Percentiles rank a stretch among this genome's conserved stretches.
Conservation (phyloP, 768 basidiomycete species). For the Boletales sp. region DNA sequence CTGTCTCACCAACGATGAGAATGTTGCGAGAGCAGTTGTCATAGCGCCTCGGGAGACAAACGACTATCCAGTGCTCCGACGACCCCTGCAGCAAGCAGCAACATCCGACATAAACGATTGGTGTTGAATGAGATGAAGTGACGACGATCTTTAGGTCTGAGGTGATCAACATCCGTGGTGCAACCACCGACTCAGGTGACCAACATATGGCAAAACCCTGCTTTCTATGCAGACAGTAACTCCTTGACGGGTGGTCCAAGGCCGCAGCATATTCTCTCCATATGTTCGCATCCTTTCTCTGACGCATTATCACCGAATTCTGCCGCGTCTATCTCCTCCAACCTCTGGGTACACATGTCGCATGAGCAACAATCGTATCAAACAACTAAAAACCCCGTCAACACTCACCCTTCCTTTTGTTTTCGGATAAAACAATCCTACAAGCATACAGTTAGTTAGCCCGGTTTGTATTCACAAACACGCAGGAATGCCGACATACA, state of each 20-base stretch:
- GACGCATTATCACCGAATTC: slow-evolving; percentile 28
- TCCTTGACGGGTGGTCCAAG: slow-evolving; percentile 27
- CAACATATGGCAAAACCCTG: too few relatives aligned
- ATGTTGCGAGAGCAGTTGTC: too few relatives aligned
- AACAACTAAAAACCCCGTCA: too few relatives aligned
- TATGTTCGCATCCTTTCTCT: slow-evolving; percentile 25
- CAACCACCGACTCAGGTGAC: too few relatives aligned
- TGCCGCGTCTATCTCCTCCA: slow-evolving; percentile 33
- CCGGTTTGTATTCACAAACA: neutral
- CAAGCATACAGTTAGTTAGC: neutral
- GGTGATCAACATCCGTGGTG: too few relatives aligned
- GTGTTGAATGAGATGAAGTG: too few relatives aligned
- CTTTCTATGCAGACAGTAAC: slow-evolving; percentile 15
- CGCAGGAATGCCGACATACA: slow-evolving; percentile 12
- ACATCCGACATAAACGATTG: too few relatives aligned
- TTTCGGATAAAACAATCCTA: slow-evolving; percentile 28
- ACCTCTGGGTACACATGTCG: slow-evolving; percentile 15
- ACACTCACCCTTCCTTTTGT: slow-evolving; percentile 32
- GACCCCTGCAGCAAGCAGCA: too few relatives aligned
- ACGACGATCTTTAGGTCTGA: too few relatives aligned
- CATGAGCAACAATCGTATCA: neutral
- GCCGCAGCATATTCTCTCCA: slow-evolving; percentile 24
- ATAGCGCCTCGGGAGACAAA: too few relatives aligned
- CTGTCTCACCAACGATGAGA: too few relatives aligned
- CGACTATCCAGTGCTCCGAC: too few relatives aligned